These are phyloP conservation scores for Didymosphaeria variabile DNA, from an alignment of 2,329 filamentous ascomycete species.

Conservation along the genomic window DNA sequence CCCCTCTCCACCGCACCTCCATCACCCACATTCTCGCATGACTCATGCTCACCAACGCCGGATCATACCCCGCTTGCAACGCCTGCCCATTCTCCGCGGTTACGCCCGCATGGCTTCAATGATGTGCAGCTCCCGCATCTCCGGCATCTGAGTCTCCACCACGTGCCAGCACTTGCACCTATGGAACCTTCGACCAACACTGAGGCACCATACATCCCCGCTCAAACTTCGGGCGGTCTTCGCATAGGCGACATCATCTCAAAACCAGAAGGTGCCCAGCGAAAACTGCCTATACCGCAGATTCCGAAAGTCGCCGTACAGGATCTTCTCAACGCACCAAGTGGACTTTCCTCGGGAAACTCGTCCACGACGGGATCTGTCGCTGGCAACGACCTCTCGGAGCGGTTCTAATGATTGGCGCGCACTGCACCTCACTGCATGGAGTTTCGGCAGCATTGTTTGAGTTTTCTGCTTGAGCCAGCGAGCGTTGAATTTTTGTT, in stretches of 20 bases:
- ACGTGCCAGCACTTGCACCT: conserved; percentile 72
- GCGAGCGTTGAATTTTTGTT: conserved; percentile 41
- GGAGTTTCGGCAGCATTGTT: conserved; percentile 47
- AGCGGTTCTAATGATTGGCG: conserved; percentile 41
- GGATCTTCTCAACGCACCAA: conserved; percentile 75
- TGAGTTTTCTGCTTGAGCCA: conserved; percentile 38
- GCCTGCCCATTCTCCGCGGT: conserved; percentile 90
- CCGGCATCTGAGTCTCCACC: conserved; percentile 73
- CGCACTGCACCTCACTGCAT: conserved; percentile 36
- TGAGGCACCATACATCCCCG: conserved; percentile 67
- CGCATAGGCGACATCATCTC: conserved; percentile 94
- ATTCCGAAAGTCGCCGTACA: conserved; percentile 89
- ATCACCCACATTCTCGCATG: conserved; percentile 94
- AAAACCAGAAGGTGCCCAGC: conserved; percentile 82
- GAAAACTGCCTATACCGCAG: conserved; percentile 90
- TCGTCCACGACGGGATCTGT: conserved; percentile 82
- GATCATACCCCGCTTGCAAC: conserved; percentile 99
- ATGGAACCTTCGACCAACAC: conserved; percentile 73
- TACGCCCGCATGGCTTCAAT: conserved; percentile 76
- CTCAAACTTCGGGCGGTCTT: conserved; percentile 67
- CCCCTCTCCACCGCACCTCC: conserved; percentile 95
- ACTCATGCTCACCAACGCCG: conserved; percentile 92
- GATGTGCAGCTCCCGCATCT: conserved; percentile 88
- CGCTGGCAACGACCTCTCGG: conserved; percentile 63
- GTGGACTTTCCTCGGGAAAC: conserved; percentile 75